Percentiles rank a stretch among this genome's conserved stretches.
Conservation (phyloP, 805 yeast species). For the Hanseniaspora vineae region DNA sequence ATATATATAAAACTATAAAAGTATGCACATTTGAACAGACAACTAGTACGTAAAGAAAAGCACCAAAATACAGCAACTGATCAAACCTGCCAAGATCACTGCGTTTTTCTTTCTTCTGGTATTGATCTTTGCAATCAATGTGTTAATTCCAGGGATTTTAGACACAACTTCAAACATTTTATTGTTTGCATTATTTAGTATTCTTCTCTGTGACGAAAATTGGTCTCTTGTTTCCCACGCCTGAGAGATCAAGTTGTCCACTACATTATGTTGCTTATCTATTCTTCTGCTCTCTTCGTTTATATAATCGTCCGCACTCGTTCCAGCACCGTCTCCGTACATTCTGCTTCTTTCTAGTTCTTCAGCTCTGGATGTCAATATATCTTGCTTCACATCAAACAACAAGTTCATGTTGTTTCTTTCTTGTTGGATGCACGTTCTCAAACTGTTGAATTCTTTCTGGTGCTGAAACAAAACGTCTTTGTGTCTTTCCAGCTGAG, state of each 20-base stretch:
- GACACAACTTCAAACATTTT: constrained; percentile 48
- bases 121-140: constrained; percentile 64
- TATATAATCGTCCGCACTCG: constrained; percentile 58
- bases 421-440: constrained; percentile 50
- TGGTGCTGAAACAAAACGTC: constrained; percentile 64
- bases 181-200: constrained; percentile 50
- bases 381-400: constrained; percentile 66
- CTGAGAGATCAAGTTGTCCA: constrained; percentile 69
- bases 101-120: constrained; percentile 84
- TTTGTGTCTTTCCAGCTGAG: constrained; percentile 30
- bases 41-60: constrained; percentile 40
- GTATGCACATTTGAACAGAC: not conserved
- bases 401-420: constrained; percentile 65
- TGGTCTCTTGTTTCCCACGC: constrained; percentile 88
- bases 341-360: constrained; percentile 15
- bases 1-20: not conserved
- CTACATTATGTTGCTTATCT: constrained; percentile 56
- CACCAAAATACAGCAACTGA: constrained; percentile 58
- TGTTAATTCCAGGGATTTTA: constrained; percentile 72
- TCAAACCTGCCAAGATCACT: constrained; percentile 62
- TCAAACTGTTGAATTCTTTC: constrained; percentile 46
- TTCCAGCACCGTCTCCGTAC: constrained; percentile 4
- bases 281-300: constrained; percentile 65
- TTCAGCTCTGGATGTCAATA: constrained; percentile 49
- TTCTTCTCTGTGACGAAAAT: constrained; percentile 54